These are phyloP conservation scores for Pythium myriotylum DNA, from an alignment of 352 stramenopile genomes.

Conservation along the genomic window DNA sequence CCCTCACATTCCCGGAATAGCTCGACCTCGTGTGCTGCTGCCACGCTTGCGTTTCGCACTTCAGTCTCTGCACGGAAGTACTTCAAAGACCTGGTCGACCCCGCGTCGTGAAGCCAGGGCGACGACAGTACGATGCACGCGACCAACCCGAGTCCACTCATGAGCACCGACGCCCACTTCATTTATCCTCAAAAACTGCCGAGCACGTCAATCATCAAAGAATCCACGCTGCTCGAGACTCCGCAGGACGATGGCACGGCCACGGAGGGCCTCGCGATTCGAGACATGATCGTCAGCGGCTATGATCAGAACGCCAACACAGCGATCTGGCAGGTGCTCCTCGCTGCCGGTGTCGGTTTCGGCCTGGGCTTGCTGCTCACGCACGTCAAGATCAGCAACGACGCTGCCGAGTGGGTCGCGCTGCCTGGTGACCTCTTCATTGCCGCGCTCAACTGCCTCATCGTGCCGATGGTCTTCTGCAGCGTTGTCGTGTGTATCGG, in stretches of 20 bases:
- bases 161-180: conserved; percentile 6
- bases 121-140: conserved; percentile 1
- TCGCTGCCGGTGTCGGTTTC: conserved; percentile 49
- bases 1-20: too few species aligned
- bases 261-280: conserved; percentile 37
- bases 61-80: too few species aligned
- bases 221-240: conserved; percentile 14
- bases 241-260: conserved; percentile 9
- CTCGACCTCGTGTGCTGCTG: too few species aligned
- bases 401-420: conserved; percentile 50
- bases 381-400: conserved; percentile 35
- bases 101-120: not conserved
- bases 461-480: conserved; percentile 75
- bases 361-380: conserved; percentile 47
- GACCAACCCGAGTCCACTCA: conserved; percentile 7
- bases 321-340: conserved; percentile 47
- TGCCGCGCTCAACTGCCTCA: conserved; percentile 60
- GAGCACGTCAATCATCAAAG: conserved; percentile 1
- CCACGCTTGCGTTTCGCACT: too few species aligned
- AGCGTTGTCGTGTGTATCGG: conserved; percentile 63
- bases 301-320: conserved; percentile 48
- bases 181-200: conserved; percentile 9
- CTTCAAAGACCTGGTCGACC: too few species aligned
- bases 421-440: conserved; percentile 69
- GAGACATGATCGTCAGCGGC: conserved; percentile 50